phyloP scores from a whole-genome alignment of 257 asterid species.

The Fraxinus excelsior region DNA sequence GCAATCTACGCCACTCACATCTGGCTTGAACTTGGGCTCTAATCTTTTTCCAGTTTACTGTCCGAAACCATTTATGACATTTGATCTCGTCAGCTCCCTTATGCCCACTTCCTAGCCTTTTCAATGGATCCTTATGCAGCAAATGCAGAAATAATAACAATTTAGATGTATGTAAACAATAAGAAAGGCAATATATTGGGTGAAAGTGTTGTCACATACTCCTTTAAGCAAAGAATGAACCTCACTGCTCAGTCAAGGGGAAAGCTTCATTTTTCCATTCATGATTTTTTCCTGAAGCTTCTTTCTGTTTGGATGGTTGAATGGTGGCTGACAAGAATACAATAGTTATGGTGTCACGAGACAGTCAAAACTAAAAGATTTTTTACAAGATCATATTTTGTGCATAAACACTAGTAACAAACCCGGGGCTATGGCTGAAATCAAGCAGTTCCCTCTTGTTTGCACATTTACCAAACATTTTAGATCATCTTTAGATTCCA shows the following conservation, averaged over 20 bases:
- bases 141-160: slow-evolving; percentile 40
- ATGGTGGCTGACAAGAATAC: slow-evolving; percentile 69
- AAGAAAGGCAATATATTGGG: not conserved
- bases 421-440: not conserved
- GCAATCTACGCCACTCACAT: slow-evolving; percentile 76
- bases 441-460: not conserved
- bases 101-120: slow-evolving; percentile 76
- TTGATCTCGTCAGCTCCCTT: slow-evolving; percentile 84
- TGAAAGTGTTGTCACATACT: slow-evolving; percentile 37
- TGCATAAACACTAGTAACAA: not conserved
- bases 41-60: slow-evolving; percentile 78
- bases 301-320: slow-evolving; percentile 73
- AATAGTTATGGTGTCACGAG: slow-evolving; percentile 1
- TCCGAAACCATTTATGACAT: slow-evolving; percentile 73
- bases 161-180: not conserved
- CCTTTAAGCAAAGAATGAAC: slow-evolving; percentile 89
- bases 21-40: slow-evolving; percentile 83
- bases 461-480: not conserved
- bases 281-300: slow-evolving; percentile 90
- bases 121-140: slow-evolving; percentile 75
- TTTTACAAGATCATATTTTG: not conserved
- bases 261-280: slow-evolving; percentile 82
- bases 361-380: not conserved
- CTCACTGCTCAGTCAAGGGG: slow-evolving; percentile 69
- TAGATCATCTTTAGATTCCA: not conserved